Evolutionary conservation across 129 eudicot species (phyloP), one percentile per base, ranked within the genome.

Genomic region (Chrysanthemum seticuspe): DNA sequence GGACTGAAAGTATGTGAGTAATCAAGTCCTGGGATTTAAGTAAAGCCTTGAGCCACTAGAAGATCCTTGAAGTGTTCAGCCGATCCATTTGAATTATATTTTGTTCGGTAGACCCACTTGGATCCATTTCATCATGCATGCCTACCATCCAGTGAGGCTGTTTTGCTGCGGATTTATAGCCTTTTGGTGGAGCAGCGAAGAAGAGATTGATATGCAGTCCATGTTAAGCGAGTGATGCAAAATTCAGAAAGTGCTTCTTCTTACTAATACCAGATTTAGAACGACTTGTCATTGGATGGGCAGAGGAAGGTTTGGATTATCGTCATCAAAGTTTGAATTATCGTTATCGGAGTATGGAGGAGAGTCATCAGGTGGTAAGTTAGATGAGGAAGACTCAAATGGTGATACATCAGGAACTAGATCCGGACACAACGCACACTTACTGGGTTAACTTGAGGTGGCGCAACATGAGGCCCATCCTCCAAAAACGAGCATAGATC

Each of bases 221-320:
- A 27, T 61, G 45, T 2, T 0, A 10, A 27, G 44, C 10, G 10
- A 61, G 66, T 27, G 66, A 27, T 2, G 66, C 66, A 61, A 61
- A 61, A 61, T 61, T 40, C 11, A 40, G 40, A 10, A 23, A 7
- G 27, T 60, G 65, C 9, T n/a, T 14, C 10, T 23, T 60, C 65
- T 60, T 60, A 40, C 10, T 10, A n/a, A 60, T 60, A 5, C 65
- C 65, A 23, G 65, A 60, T 27, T 60, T 60, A 2, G 65, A 60
- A 14, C 65, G 65, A 60, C 44, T 60, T 2, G 23, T 2, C 65
- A 60, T 60, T 6, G 44, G 65, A 25, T 60, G 65, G 40, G 27
- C 12, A 3, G 15, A 60, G 62, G 6, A 7, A 1, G 62, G 19
- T 18, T 4, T 54, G 59, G n/a, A n/a, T n/a, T n/a, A n/a, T n/a